Evolutionary conservation across 2,329 filamentous ascomycete species (phyloP), one percentile per base, ranked within the genome.

Genomic region (Cladosporium sp.): DNA sequence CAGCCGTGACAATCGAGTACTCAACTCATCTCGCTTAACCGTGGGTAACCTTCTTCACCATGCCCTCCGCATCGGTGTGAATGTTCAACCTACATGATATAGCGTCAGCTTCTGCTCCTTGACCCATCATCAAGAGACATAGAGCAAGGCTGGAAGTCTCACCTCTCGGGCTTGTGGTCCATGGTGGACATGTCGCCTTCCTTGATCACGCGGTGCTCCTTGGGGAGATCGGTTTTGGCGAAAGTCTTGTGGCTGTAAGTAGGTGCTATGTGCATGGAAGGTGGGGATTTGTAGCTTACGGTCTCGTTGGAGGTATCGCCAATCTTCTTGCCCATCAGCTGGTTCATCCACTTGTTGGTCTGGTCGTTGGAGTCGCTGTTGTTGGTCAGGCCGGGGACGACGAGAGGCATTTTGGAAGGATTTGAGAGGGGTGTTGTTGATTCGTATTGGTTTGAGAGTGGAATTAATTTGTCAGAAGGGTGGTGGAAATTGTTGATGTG

Each of bases 251-350:
- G 17, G 13, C 8, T 7, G n/a, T 20, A 17, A 32, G 45, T n/a
- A 50, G 47, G 19, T 34, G 28, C 15, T 6, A 34, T 35, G 12
- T n/a, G 20, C 34, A 47, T 17, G 22, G 15, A 19, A 15, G 12
- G 13, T 48, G 25, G 24, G 19, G 5, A 37, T 36, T n/a, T 42
- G 22, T 10, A 63, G 9, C 66, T 45, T 66, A 78, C 78, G 19
- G 73, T 73, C 61, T 79, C 74, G 58, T 78, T 71, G 39, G 72
- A 73, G 25, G 59, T 56, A 13, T 80, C 78, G 12, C 78, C 78
- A 36, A 80, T 66, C 68, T 79, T 79, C 76, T 80, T 80, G 63
- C 78, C 78, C 66, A 76, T 73, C 20, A 80, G 71, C 71, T 79
- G 74, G 64, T 70, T 73, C 67, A 70, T 69, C 78, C 78, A 80